A percentile compares a stretch with the other conserved stretches of the same genome.
Conservation (phyloP, 805 yeast genomes). For the Schwanniomyces polymorphus region DNA sequence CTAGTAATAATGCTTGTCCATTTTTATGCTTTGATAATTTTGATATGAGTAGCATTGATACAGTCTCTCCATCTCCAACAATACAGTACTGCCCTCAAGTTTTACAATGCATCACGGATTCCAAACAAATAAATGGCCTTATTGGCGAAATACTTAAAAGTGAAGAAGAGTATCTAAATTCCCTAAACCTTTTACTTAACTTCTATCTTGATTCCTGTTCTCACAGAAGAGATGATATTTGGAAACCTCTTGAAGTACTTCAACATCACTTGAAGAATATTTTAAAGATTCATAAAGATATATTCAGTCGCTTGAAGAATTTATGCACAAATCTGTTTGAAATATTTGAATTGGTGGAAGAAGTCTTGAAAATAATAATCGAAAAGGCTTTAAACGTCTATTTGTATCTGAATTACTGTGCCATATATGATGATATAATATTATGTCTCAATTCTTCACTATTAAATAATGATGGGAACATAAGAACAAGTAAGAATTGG, state of each 20-base stretch:
- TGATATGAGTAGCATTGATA: conserved; percentile 4
- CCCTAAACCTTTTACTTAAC: conserved; percentile 42
- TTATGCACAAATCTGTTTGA: conserved; percentile 1
- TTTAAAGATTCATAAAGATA: conserved; percentile 22
- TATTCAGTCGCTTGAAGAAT: conserved; percentile 12
- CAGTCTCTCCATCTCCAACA: conserved; percentile 18
- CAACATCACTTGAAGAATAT: conserved; percentile 11
- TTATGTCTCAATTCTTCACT: conserved; percentile 26
- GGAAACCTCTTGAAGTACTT: conserved; percentile 8
- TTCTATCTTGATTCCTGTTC: conserved; percentile 43
- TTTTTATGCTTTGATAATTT: neutral
- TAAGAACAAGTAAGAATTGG: conserved; percentile 15
- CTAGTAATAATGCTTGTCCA: neutral
- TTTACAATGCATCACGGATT: neutral
- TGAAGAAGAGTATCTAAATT: conserved; percentile 48
- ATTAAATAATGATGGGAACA: conserved; percentile 4
- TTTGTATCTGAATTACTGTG: conserved; percentile 34
- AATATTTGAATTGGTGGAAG: neutral
- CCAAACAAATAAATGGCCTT: conserved; percentile 13
- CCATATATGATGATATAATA: conserved; percentile 30
- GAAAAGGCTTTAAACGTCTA: conserved; percentile 16
- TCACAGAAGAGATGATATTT: conserved; percentile 23
- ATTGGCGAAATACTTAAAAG: conserved; percentile 51
- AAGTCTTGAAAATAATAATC: conserved; percentile 8
- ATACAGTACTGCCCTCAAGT: conserved; percentile 17